Percentiles rank a stretch among this genome's conserved stretches.
Evolutionary conservation across 495 filamentous ascomycete species (phyloP).

Genomic region (Amorphotheca resinae): DNA sequence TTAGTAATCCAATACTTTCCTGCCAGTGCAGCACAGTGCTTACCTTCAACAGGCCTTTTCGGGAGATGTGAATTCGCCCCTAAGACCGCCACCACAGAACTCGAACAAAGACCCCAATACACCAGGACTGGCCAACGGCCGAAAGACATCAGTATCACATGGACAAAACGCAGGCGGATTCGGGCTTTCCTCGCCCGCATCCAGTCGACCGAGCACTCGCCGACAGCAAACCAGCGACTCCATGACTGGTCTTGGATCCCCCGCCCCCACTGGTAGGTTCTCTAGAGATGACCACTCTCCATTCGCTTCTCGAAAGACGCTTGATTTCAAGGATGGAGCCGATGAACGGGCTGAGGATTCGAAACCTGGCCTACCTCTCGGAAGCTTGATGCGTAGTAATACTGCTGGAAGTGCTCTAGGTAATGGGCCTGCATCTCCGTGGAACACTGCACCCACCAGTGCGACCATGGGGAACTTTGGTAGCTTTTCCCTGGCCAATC

Average conservation of each 20-base stretch:
- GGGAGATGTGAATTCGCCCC: constrained; percentile 78
- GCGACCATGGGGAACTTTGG: constrained; percentile 71
- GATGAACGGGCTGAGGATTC: constrained; percentile 37
- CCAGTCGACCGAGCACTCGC: constrained; percentile 55
- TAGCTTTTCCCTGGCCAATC: constrained; percentile 51
- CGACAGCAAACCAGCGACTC: constrained; percentile 84
- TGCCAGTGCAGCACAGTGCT: constrained; percentile 5
- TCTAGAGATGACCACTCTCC: constrained; percentile 34
- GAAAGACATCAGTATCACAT: constrained; percentile 67
- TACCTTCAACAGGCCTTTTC: constrained; percentile 49
- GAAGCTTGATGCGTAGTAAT: constrained; percentile 54
- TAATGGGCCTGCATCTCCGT: constrained; percentile 46
- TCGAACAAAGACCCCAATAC: constrained; percentile 54
- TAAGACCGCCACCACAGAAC: constrained; percentile 70
- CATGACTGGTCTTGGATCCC: constrained; percentile 42
- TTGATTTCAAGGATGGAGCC: constrained; percentile 49
- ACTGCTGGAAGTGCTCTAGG: constrained; percentile 35
- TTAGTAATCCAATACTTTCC: constrained; percentile 28
- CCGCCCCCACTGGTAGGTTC: constrained; percentile 36
- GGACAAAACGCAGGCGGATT: constrained; percentile 32
- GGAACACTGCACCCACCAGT: constrained; percentile 46
- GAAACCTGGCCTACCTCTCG: constrained; percentile 41
- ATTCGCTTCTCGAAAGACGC: constrained; percentile 63
- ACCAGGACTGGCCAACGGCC: constrained; percentile 40
- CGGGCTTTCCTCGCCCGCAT: constrained; percentile 48